Evolutionary conservation across 2,329 filamentous ascomycete species (phyloP).

Genomic region (Ascochyta lentis): DNA sequence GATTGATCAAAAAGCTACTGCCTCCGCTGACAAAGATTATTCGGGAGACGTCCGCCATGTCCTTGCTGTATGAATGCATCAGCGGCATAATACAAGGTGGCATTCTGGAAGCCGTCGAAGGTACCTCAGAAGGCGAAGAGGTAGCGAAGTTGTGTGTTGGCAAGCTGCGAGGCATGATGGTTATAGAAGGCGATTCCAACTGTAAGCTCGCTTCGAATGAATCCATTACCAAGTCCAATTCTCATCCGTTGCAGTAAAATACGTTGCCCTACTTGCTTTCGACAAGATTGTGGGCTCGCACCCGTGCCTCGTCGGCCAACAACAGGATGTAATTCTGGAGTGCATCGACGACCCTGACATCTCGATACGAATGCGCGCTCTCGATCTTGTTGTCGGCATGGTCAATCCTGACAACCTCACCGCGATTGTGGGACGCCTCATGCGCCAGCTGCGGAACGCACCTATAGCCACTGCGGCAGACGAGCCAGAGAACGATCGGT

Average conservation of each 20-base stretch:
- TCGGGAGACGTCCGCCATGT: conserved; percentile 95
- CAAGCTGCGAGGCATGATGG: conserved; percentile 92
- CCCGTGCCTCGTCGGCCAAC: conserved; percentile 84
- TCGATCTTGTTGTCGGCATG: conserved; percentile 93
- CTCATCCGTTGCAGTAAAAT: conserved; percentile 73
- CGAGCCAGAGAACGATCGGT: conserved; percentile 57
- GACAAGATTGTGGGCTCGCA: conserved; percentile 93
- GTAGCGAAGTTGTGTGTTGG: conserved; percentile 90
- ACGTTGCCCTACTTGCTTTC: conserved; percentile 92
- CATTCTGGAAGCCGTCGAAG: conserved; percentile 83
- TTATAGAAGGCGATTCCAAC: conserved; percentile 92
- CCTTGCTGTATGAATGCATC: conserved; percentile 96
- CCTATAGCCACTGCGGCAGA: conserved; percentile 61
- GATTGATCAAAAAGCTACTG: conserved; percentile 87
- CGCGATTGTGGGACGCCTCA: conserved; percentile 81
- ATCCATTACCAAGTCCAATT: conserved; percentile 4
- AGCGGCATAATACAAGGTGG: conserved; percentile 98
- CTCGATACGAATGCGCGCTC: conserved; percentile 89
- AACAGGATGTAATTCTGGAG: conserved; percentile 94
- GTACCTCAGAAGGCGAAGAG: conserved; percentile 82
- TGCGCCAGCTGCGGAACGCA: conserved; percentile 79
- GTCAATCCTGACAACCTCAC: conserved; percentile 86
- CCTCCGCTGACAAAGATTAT: conserved; percentile 93
- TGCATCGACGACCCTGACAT: conserved; percentile 97
- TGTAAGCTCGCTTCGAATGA: conserved; percentile 60